phyloP scores from a whole-genome alignment of 371 early-diverging fungal genomes.

The Saksenaea oblongispora region DNA sequence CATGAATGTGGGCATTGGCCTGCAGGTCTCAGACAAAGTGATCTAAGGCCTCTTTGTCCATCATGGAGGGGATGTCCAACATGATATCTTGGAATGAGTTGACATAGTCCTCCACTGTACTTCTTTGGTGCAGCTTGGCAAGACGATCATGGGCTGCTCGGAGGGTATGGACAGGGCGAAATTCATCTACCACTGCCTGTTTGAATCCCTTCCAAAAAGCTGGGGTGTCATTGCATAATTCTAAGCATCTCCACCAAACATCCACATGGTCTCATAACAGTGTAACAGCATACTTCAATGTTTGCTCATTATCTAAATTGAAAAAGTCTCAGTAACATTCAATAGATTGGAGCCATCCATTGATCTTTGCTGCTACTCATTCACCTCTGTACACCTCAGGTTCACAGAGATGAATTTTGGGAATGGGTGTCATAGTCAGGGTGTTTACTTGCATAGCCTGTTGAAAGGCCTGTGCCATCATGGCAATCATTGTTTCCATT shows the following conservation, averaged over 20 bases:
- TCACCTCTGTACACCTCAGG: neutral
- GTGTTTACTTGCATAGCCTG: neutral
- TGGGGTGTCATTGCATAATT: too few relatives aligned
- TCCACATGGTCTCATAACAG: neutral
- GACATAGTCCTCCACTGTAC: neutral
- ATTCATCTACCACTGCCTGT: neutral
- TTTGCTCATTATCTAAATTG: too few relatives aligned
- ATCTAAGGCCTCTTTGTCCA: constrained; percentile 12
- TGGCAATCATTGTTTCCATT: neutral
- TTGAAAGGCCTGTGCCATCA: neutral
- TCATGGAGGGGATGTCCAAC: neutral
- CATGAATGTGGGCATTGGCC: neutral
- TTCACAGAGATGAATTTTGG: neutral
- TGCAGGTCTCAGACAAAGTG: constrained; percentile 3
- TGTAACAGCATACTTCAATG: neutral
- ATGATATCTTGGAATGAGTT: neutral
- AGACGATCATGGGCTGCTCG: neutral
- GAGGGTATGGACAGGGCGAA: neutral
- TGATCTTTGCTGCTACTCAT: neutral
- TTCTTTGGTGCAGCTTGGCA: neutral
- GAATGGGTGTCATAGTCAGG: too few relatives aligned
- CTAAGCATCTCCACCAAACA: neutral
- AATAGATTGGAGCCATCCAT: neutral
- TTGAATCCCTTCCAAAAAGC: neutral
- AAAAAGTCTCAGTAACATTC: too few relatives aligned